A percentile compares a stretch with the other conserved stretches of the same genome.
phyloP scores from a whole-genome alignment of 148 eudicot species.

The Arctostaphylos glauca region DNA sequence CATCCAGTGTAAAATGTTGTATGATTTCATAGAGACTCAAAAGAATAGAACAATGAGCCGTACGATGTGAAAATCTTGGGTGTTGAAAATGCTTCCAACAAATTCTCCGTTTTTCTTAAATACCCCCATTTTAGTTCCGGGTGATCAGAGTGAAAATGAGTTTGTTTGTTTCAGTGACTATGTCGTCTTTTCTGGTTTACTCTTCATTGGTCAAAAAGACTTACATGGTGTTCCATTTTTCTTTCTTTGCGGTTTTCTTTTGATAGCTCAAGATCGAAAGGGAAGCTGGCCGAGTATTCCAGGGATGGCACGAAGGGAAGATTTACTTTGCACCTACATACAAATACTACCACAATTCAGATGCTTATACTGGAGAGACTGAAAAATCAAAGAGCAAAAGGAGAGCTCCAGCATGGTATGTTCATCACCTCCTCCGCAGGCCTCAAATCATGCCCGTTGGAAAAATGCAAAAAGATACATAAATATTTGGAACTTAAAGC shows the following conservation, averaged over 20 bases:
- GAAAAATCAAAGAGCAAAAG: conserved; percentile 52
- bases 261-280: conserved; percentile 60
- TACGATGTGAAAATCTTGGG: background rate
- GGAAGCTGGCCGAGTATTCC: conserved; percentile 62
- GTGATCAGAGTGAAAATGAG: background rate
- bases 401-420: conserved; percentile 79
- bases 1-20: background rate
- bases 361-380: conserved; percentile 55
- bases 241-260: background rate
- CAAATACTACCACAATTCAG: conserved; percentile 60
- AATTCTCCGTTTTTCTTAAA: background rate
- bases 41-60: background rate
- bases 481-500: background rate
- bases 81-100: background rate
- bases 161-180: background rate
- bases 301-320: conserved; percentile 72
- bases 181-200: background rate
- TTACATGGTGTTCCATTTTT: background rate
- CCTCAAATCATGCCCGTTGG: background rate
- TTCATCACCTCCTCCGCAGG: background rate
- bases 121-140: background rate
- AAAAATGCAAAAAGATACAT: background rate
- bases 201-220: background rate
- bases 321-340: conserved; percentile 67
- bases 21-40: background rate